These are phyloP conservation scores for Chloris gayana DNA, from an alignment of 176 grass and related monocot genomes.

Conservation along the genomic window DNA sequence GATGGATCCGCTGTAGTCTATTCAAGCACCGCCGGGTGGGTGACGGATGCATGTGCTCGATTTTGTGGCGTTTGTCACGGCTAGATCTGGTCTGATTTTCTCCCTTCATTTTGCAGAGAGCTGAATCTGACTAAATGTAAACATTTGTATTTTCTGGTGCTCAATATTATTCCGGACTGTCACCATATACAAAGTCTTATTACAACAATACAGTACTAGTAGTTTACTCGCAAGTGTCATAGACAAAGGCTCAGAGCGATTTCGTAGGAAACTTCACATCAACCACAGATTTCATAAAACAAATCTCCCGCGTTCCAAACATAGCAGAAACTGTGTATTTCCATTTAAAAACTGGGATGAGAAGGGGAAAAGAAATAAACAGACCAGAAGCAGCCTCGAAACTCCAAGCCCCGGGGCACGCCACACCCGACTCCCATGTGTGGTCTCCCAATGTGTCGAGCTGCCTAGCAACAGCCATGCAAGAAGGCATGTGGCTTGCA, in stretches of 20 bases:
- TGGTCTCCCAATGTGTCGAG: slow-evolving; percentile 40
- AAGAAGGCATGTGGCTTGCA: slow-evolving; percentile 38
- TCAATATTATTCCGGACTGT: background rate
- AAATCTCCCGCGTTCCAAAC: background rate
- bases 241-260: background rate
- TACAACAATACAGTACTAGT: background rate
- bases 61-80: background rate
- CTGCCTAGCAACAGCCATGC: slow-evolving; percentile 15
- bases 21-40: background rate
- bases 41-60: slow-evolving; percentile 23
- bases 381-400: background rate
- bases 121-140: background rate
- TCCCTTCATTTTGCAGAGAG: background rate
- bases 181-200: background rate
- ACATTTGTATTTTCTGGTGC: no score
- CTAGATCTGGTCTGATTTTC: slow-evolving; percentile 22
- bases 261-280: slow-evolving; percentile 12
- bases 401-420: background rate
- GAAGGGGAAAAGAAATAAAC: background rate
- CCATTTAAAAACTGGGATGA: background rate
- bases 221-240: background rate
- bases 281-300: background rate
- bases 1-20: background rate
- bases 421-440: slow-evolving; percentile 32
- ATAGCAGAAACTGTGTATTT: background rate